phyloP scores from a whole-genome alignment of 805 yeast species.

The Kuraishia capsulata region DNA sequence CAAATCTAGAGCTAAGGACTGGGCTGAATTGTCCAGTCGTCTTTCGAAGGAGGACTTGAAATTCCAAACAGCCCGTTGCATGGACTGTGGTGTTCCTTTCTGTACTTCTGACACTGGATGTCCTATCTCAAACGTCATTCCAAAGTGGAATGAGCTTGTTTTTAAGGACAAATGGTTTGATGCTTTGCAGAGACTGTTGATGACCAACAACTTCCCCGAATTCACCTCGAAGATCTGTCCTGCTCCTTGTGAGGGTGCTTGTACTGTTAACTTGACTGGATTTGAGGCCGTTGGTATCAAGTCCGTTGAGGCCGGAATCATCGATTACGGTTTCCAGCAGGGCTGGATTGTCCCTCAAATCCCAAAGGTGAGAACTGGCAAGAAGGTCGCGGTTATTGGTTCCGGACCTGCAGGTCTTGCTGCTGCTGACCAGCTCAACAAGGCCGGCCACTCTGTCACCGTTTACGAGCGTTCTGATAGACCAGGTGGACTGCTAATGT shows the following conservation, averaged over 20 bases:
- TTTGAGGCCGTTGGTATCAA: constrained; percentile 95
- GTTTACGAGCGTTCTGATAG: constrained; percentile 93
- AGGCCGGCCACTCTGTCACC: constrained; percentile 88
- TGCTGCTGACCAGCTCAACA: constrained; percentile 93
- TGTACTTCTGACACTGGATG: constrained; percentile 98
- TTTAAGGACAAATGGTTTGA: constrained; percentile 92
- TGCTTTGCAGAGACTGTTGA: constrained; percentile 82
- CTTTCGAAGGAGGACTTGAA: constrained; percentile 79
- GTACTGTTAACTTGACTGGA: constrained; percentile 76
- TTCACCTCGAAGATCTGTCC: constrained; percentile 98
- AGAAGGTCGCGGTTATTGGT: constrained; percentile 78
- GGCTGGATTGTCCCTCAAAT: constrained; percentile 91
- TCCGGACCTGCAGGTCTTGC: constrained; percentile 98
- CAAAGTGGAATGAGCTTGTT: constrained; percentile 95
- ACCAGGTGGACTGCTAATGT: constrained; percentile 95
- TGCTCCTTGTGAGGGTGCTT: constrained; percentile 98
- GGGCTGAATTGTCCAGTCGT: constrained; percentile 84
- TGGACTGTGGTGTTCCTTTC: constrained; percentile 99
- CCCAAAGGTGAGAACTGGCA: constrained; percentile 77
- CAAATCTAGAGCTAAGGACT: constrained; percentile 70
- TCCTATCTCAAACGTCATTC: constrained; percentile 94
- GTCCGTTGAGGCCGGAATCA: constrained; percentile 91
- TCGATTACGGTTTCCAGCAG: constrained; percentile 91
- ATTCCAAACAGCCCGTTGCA: constrained; percentile 93
- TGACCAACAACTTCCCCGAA: constrained; percentile 98